Evolutionary conservation across 2,329 filamentous ascomycete genomes (phyloP), one percentile per base, ranked within the genome.

Genomic region (Trichoderma atroviride): DNA sequence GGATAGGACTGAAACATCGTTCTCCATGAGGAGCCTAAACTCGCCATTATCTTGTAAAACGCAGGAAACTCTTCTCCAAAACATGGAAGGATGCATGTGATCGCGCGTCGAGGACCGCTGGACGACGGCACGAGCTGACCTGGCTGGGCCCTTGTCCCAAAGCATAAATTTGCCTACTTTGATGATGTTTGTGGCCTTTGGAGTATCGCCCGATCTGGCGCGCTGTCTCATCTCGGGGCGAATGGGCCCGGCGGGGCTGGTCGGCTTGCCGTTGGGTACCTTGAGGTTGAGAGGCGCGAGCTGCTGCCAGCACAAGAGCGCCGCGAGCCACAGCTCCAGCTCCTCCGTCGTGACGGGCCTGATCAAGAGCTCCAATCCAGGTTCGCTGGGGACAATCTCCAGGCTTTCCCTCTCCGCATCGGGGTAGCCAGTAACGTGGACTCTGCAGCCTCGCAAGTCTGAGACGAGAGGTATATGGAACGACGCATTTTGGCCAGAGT

Each of bases 1-100:
- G 33, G 92, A 92, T 19, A 98, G 85, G 10, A 96, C 85, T 0
- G 89, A 89, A 58, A 92, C 89, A 73, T 97, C 94, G 68, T 92
- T 90, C 75, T 97, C 95, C 1, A 92, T 92, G 79, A 96, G 91
- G 13, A 99, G 86, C 76, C 95, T 97, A 77, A 99, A 91, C 76
- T 96, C 93, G 69, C 96, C 96, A 74, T 97, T 97, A 77, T 98
- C 96, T 73, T 97, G 92, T 29, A 99, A 84, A 22, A 96, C 96
- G 79, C 94, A 97, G 35, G 94, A 97, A 4, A 98, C 93, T 72
- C 88, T 88, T 74, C 92, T 89, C 96, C 96, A 98, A 13, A 91
- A 87, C 4, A 84, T 85, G n/a, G 81, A 81, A 0, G 83, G 79
- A 14, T 85, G 84, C 33, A 84, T 82, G 29, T 86, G 75, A 75